phyloP scores from a whole-genome alignment of 257 asterid species.

The Solanum appendiculatum region DNA sequence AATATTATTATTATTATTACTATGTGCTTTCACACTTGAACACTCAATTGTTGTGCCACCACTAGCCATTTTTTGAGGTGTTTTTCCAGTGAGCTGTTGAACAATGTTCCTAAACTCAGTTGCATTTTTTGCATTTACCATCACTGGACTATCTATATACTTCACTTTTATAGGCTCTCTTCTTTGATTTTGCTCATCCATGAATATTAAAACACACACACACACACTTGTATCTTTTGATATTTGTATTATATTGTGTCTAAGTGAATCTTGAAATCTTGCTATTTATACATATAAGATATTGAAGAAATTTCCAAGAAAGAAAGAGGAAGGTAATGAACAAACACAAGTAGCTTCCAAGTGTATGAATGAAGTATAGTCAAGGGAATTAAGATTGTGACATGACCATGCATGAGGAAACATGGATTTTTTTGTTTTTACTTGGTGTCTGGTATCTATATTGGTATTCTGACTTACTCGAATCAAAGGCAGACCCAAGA shows the following conservation, averaged over 20 bases:
- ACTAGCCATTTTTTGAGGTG: neutral
- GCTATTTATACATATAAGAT: neutral
- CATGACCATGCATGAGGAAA: neutral
- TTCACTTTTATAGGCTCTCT: slow-evolving; percentile 16
- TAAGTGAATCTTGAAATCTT: neutral
- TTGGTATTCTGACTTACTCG: neutral
- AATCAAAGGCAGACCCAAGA: neutral
- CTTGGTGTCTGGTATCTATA: neutral
- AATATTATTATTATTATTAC: neutral
- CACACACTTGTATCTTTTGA: neutral
- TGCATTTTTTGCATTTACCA: slow-evolving; percentile 17
- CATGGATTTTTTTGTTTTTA: neutral
- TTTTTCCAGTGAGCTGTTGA: slow-evolving; percentile 28
- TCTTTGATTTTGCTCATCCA: neutral
- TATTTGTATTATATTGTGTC: neutral
- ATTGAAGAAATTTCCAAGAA: neutral
- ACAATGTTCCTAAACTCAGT: slow-evolving; percentile 21
- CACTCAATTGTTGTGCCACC: neutral
- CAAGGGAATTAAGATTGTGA: neutral
- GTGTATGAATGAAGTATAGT: neutral
- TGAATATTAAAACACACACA: neutral
- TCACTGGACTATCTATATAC: slow-evolving; percentile 20
- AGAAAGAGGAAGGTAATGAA: neutral
- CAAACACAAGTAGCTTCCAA: neutral
- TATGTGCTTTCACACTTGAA: neutral